Conservation (phyloP, 805 yeast genomes). For the Hanseniaspora nectarophila region DNA sequence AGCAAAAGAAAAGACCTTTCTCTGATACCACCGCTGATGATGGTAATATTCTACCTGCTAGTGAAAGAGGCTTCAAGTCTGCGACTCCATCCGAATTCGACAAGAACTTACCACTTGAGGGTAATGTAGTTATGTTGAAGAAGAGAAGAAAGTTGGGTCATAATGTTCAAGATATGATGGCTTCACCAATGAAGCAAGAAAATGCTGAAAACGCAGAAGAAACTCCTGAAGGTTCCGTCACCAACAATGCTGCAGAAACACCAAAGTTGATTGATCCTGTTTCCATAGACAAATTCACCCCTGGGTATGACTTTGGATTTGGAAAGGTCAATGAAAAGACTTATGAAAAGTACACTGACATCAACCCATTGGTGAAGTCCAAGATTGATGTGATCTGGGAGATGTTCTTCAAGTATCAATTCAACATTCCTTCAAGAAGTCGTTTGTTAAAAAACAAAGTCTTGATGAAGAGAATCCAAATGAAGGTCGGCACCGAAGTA, state of each 20-base stretch:
- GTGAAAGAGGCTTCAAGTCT: not conserved
- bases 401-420: slow-evolving; percentile 10
- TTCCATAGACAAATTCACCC: not conserved
- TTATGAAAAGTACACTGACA: not conserved
- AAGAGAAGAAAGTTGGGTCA: not conserved
- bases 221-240: not conserved
- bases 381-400: slow-evolving; percentile 6
- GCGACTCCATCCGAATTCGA: not conserved
- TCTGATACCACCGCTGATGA: not conserved
- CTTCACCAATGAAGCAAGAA: not conserved
- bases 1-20: not conserved
- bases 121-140: not conserved
- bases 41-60: not conserved
- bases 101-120: not conserved
- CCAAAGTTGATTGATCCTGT: not conserved
- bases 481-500: slow-evolving; percentile 5
- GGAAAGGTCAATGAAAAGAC: not conserved
- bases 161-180: not conserved
- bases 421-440: slow-evolving; percentile 1
- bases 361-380: not conserved
- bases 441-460: not conserved
- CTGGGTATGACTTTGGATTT: slow-evolving; percentile 2
- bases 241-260: not conserved
- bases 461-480: slow-evolving; percentile 10
- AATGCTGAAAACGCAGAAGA: not conserved